phyloP scores from a whole-genome alignment of 257 asterid species.

The Pogostemon cablin region DNA sequence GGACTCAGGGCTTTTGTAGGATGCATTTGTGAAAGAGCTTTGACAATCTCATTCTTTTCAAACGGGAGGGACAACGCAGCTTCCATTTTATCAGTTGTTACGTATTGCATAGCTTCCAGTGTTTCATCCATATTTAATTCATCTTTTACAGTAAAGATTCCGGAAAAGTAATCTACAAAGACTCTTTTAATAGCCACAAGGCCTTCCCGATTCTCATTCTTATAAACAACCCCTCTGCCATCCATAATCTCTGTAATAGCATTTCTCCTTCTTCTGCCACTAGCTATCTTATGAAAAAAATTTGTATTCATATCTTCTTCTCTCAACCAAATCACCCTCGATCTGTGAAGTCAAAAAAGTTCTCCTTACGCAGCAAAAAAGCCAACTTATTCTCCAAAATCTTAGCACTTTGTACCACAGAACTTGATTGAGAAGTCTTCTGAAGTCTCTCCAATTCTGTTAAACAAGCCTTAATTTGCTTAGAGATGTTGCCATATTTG shows the following conservation, averaged over 20 bases:
- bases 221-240: not conserved
- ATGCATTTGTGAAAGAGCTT: not conserved
- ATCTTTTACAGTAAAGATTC: not conserved
- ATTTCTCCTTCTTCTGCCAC: not conserved
- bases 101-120: not conserved
- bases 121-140: not conserved
- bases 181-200: too few relatives aligned
- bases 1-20: too few relatives aligned
- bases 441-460: not conserved
- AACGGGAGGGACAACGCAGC: not conserved
- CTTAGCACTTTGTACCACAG: rapidly evolving
- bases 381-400: not conserved
- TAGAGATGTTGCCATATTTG: not conserved
- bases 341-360: not conserved
- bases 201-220: too few relatives aligned
- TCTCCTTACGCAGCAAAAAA: not conserved
- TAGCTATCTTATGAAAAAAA: not conserved
- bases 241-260: not conserved
- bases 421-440: rapidly evolving
- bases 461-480: too few relatives aligned
- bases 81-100: not conserved
- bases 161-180: too few relatives aligned
- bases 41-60: not conserved
- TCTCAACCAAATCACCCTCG: not conserved
- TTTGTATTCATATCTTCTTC: not conserved